Evolutionary conservation across 1,284 basidiomycete species (phyloP).

Genomic region (Papiliotrema nemorosa): DNA sequence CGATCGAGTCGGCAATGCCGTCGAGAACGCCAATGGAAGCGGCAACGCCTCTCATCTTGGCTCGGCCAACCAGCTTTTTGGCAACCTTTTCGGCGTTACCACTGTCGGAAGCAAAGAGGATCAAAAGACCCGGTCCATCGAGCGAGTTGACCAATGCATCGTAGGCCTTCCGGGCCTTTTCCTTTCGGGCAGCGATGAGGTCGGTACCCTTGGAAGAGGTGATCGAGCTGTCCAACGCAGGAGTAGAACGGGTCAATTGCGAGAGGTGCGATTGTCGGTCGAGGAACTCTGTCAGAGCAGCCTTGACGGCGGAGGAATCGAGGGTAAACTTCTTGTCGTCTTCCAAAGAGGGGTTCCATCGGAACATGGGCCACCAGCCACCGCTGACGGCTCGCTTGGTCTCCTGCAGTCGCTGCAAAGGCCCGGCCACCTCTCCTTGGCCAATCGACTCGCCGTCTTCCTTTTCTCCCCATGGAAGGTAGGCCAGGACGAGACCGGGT

Average conservation of each 20-base stretch:
- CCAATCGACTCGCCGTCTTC: constrained; percentile 52
- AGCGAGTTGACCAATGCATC: constrained; percentile 77
- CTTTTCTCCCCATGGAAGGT: constrained; percentile 76
- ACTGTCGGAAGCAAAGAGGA: constrained; percentile 91
- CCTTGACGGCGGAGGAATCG: constrained; percentile 91
- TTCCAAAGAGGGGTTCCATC: constrained; percentile 90
- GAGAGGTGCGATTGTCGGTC: constrained; percentile 95
- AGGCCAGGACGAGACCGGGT: constrained; percentile 89
- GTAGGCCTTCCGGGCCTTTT: constrained; percentile 81
- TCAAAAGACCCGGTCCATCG: constrained; percentile 82
- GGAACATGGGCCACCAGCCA: constrained; percentile 97
- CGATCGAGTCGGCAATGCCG: constrained; percentile 57
- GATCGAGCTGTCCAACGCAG: constrained; percentile 76
- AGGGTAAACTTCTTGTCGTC: constrained; percentile 80
- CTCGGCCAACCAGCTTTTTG: constrained; percentile 78
- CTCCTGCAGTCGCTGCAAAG: constrained; percentile 89
- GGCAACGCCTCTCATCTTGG: constrained; percentile 78
- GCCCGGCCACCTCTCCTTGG: constrained; percentile 57
- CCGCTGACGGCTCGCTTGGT: constrained; percentile 95
- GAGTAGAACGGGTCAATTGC: constrained; percentile 74
- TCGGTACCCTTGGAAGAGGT: constrained; percentile 80
- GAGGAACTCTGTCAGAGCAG: constrained; percentile 90
- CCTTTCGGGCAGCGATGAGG: constrained; percentile 76
- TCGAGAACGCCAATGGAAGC: constrained; percentile 70
- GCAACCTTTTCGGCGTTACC: constrained; percentile 94